These are phyloP conservation scores for Trichoderma brevicompactum DNA, from an alignment of 2,329 filamentous ascomycete species.

Conservation along the genomic window DNA sequence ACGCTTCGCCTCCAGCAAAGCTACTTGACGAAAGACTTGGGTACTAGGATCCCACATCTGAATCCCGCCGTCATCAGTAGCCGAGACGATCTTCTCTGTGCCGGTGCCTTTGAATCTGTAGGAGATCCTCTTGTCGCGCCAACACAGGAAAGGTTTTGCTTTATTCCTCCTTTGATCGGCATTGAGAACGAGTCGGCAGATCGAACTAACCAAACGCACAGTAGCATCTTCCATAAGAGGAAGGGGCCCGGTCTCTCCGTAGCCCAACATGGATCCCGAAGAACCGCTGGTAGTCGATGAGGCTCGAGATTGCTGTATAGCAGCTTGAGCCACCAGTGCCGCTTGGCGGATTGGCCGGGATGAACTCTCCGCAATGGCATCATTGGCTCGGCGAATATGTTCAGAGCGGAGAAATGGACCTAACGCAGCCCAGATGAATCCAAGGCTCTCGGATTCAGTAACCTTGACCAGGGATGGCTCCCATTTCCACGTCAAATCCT, in stretches of 20 bases:
- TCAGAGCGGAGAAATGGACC: neutral
- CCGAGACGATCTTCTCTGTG: neutral
- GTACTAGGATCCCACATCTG: neutral
- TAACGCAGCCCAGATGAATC: slow-evolving; percentile 10
- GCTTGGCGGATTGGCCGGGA: too few relatives aligned
- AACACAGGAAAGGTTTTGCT: neutral
- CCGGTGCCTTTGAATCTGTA: neutral
- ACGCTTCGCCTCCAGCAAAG: neutral
- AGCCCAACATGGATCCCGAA: neutral
- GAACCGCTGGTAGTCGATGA: neutral
- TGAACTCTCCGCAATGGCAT: too few relatives aligned
- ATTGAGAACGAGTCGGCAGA: slow-evolving; percentile 20
- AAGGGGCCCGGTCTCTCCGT: neutral
- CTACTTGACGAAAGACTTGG: neutral
- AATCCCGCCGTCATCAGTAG: slow-evolving; percentile 23
- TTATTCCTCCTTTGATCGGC: neutral
- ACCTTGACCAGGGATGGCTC: slow-evolving; percentile 9
- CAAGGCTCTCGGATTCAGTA: slow-evolving; percentile 1
- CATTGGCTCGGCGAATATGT: too few relatives aligned
- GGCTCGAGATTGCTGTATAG: neutral
- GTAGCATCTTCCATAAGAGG: slow-evolving; percentile 17
- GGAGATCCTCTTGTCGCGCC: neutral
- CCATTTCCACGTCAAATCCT: neutral
- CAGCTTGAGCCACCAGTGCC: neutral
- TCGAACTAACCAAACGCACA: slow-evolving; percentile 8